Conservation (phyloP, 805 yeast species). For the Cyberlindnera bimundalis region DNA sequence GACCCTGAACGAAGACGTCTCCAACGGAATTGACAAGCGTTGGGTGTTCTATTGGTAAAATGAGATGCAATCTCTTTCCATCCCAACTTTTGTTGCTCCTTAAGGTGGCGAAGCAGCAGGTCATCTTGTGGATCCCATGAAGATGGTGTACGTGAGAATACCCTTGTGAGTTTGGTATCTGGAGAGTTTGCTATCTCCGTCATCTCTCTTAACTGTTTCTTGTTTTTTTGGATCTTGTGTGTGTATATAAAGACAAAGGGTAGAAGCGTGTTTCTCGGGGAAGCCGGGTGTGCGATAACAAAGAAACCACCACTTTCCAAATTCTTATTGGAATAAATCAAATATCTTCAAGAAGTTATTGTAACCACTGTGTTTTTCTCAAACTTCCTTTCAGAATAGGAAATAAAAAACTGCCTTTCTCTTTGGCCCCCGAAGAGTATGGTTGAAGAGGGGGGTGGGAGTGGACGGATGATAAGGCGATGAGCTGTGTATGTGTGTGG, state of each 20-base stretch:
- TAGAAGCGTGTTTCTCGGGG: too few relatives aligned
- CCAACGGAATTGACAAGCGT: slow-evolving; percentile 90
- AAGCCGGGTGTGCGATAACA: too few relatives aligned
- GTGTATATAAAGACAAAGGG: too few relatives aligned
- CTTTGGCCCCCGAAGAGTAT: background rate
- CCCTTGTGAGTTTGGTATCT: slow-evolving; percentile 23
- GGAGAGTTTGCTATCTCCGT: slow-evolving; percentile 4
- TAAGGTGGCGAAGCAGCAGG: slow-evolving; percentile 63
- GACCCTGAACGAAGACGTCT: slow-evolving; percentile 55
- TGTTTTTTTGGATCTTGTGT: background rate
- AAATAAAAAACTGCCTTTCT: too few relatives aligned
- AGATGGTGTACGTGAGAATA: slow-evolving; percentile 39
- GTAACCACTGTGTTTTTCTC: too few relatives aligned
- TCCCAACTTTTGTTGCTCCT: slow-evolving; percentile 79
- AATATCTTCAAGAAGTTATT: too few relatives aligned
- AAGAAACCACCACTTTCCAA: too few relatives aligned
- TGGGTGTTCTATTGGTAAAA: slow-evolving; percentile 78
- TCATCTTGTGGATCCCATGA: slow-evolving; percentile 85
- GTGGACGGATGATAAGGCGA: slow-evolving; percentile 12
- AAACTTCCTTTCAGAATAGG: too few relatives aligned
- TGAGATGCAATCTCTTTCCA: slow-evolving; percentile 86
- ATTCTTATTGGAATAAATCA: too few relatives aligned
- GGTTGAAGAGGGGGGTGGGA: background rate
- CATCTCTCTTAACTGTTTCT: background rate
- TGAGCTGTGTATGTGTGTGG: slow-evolving; percentile 5